These are phyloP conservation scores for Triangularia setosa DNA, from an alignment of 2,329 filamentous ascomycete species.

Conservation along the genomic window DNA sequence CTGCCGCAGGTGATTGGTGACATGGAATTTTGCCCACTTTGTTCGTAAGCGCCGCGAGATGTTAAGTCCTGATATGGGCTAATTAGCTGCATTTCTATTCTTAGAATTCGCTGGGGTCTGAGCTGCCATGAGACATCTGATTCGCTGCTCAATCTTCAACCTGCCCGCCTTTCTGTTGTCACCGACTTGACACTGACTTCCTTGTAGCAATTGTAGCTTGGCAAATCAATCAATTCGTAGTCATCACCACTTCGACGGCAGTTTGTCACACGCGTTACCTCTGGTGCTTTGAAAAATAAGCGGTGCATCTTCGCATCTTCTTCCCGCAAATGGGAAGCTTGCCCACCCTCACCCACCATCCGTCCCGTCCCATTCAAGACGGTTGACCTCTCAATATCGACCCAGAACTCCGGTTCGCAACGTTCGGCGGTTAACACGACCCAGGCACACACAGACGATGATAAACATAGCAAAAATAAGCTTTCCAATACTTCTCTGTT, in stretches of 20 bases:
- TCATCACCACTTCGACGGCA: neutral
- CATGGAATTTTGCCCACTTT: slow-evolving; percentile 17
- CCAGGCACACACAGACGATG: slow-evolving; percentile 4
- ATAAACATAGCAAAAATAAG: slow-evolving; percentile 15
- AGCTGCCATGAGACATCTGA: neutral
- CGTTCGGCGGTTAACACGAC: slow-evolving; percentile 14
- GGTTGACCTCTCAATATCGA: neutral
- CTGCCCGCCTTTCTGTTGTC: neutral
- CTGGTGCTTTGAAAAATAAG: neutral
- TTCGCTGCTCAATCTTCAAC: neutral
- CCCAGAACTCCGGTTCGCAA: slow-evolving; percentile 6
- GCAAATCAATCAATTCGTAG: neutral
- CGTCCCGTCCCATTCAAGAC: neutral
- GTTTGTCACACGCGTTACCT: neutral
- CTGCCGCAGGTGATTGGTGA: slow-evolving; percentile 10
- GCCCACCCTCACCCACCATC: neutral
- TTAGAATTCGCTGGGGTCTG: slow-evolving; percentile 12
- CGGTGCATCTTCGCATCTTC: neutral
- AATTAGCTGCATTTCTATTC: slow-evolving; percentile 10
- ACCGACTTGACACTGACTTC: neutral
- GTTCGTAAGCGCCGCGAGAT: slow-evolving; percentile 23
- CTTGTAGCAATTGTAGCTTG: neutral
- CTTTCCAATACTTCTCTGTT: neutral
- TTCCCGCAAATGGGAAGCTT: neutral
- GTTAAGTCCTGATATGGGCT: slow-evolving; percentile 24